Evolutionary conservation across 345 rosid species (phyloP), one percentile per base, ranked within the genome.

Genomic region (Dipteronia sinensis): DNA sequence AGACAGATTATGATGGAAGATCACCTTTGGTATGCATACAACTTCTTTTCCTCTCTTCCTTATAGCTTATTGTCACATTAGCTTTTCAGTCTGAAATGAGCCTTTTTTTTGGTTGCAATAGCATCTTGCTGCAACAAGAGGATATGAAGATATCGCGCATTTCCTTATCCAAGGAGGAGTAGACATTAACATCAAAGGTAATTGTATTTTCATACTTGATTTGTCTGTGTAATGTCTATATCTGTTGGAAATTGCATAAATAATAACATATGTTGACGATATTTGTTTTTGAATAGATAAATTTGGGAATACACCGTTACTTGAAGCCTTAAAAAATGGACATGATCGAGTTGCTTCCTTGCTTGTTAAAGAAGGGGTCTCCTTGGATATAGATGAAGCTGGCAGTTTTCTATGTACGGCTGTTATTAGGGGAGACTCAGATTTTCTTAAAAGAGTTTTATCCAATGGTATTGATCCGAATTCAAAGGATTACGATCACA

Each of bases 101-200:
- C 27, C 44, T 27, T 10, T 63, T 12, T 58, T 29, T 85, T 79
- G 13, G 75, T 58, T 78, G 80, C 59, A 81, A 80, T 86, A 96
- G 99, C 99, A 96, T 87, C 93, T 94, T 83, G 94, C 98, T 22
- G 95, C 97, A 76, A 86, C 88, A 12, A 91, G 90, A 84, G 99
- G 98, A 59, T 87, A 85, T 4, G 97, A 89, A 78, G 97, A 94
- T 76, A 85, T 93, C 69, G 70, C 89, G 6, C 79, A 46, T 67
- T 90, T 91, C 82, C 97, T 96, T 75, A 78, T 94, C 71, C 87
- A 86, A 34, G 86, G 89, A 77, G 82, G 90, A 61, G 90, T 91
- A 17, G 87, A 92, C 64, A 82, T 92, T 73, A 85, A 88, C 82
- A 76, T 75, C 56, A 92, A 88, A 90, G 99, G 99, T 94, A 88